Conservation (phyloP, 768 basidiomycete species). For the Xerocomellus intermedius region DNA sequence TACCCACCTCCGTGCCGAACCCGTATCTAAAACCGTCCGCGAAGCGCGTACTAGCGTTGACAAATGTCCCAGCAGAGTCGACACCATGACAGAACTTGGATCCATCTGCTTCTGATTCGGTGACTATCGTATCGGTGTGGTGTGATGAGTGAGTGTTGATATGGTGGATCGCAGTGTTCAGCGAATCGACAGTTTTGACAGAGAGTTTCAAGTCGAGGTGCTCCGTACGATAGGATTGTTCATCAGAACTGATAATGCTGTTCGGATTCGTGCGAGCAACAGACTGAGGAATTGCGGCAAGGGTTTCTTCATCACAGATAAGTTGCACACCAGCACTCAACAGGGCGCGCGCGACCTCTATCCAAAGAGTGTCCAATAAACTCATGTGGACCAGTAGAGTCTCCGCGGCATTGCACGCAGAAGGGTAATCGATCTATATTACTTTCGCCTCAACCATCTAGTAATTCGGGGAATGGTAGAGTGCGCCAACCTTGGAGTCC, state of each 20-base stretch:
- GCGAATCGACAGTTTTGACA: slow-evolving; percentile 70
- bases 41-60: slow-evolving; percentile 95
- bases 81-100: slow-evolving; percentile 82
- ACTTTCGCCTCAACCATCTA: background rate
- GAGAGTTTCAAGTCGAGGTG: slow-evolving; percentile 85
- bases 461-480: background rate
- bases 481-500: slow-evolving; percentile 78
- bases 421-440: slow-evolving; percentile 83
- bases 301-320: slow-evolving; percentile 70
- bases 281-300: slow-evolving; percentile 51
- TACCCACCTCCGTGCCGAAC: slow-evolving; percentile 97
- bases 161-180: slow-evolving; percentile 74
- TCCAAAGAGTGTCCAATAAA: slow-evolving; percentile 76
- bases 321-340: slow-evolving; percentile 69
- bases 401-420: slow-evolving; percentile 93
- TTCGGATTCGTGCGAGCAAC: slow-evolving; percentile 36
- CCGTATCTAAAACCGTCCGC: slow-evolving; percentile 97
- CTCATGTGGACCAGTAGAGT: slow-evolving; percentile 83
- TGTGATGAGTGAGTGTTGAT: slow-evolving; percentile 94
- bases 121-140: slow-evolving; percentile 93
- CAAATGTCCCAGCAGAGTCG: slow-evolving; percentile 88
- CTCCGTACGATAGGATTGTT: slow-evolving; percentile 79
- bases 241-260: slow-evolving; percentile 52
- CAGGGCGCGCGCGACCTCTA: slow-evolving; percentile 69
- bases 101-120: slow-evolving; percentile 66